phyloP scores from a whole-genome alignment of 495 filamentous ascomycete genomes.

The Trichoderma asperelloides region DNA sequence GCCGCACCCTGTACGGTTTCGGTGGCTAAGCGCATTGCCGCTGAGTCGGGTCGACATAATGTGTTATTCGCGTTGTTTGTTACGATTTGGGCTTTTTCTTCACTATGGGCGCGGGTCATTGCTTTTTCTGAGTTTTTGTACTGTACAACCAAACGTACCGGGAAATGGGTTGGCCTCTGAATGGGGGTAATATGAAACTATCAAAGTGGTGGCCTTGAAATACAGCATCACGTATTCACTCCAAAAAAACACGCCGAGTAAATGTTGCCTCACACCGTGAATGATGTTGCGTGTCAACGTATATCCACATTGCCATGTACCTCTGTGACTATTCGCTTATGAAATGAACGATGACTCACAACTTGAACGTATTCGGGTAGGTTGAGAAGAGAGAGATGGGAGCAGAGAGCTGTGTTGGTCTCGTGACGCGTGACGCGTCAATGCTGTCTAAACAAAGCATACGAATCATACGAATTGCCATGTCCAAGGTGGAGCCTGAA shows the following conservation, averaged over 20 bases:
- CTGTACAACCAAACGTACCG: slow-evolving; percentile 23
- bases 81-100: slow-evolving; percentile 17
- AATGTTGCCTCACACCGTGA: not conserved
- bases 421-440: slow-evolving; percentile 6
- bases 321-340: too few species aligned
- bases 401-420: not conserved
- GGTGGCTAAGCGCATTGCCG: slow-evolving; percentile 62
- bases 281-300: not conserved
- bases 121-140: slow-evolving; percentile 26
- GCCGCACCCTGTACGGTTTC: slow-evolving; percentile 94
- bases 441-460: not conserved
- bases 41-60: not conserved
- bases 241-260: not conserved
- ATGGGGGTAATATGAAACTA: slow-evolving; percentile 2
- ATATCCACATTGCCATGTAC: too few species aligned
- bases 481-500: not conserved
- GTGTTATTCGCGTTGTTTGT: slow-evolving; percentile 9
- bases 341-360: too few species aligned
- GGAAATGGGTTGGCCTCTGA: slow-evolving; percentile 16
- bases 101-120: slow-evolving; percentile 28
- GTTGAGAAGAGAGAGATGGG: not conserved
- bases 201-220: not conserved
- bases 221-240: not conserved
- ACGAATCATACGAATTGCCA: not conserved
- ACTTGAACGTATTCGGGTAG: too few species aligned